Conservation (phyloP, 2,329 filamentous ascomycete genomes). For the Exophiala sp. region DNA sequence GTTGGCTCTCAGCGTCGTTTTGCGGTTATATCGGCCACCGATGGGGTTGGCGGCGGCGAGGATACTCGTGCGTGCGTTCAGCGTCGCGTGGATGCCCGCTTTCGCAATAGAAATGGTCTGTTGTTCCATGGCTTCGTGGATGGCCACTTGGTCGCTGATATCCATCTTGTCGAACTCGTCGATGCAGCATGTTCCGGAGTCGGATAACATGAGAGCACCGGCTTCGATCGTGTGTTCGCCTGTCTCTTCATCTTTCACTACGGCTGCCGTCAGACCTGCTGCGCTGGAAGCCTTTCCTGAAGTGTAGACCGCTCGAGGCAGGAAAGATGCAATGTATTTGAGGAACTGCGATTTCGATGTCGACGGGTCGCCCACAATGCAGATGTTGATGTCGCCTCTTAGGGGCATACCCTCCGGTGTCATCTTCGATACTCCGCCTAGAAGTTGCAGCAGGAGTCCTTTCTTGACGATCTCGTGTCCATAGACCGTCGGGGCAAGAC, state of each 20-base stretch:
- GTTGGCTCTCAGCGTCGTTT: slow-evolving; percentile 84
- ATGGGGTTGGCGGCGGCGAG: slow-evolving; percentile 95
- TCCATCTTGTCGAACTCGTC: slow-evolving; percentile 99
- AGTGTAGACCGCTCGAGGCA: slow-evolving; percentile 95
- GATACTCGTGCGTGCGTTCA: slow-evolving; percentile 92
- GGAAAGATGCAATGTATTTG: slow-evolving; percentile 85
- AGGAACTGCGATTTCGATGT: slow-evolving; percentile 98
- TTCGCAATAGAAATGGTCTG: slow-evolving; percentile 99
- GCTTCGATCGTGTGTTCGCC: slow-evolving; percentile 98
- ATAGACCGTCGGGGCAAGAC: slow-evolving; percentile 93
- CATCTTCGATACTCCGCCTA: slow-evolving; percentile 89
- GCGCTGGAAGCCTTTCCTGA: slow-evolving; percentile 96
- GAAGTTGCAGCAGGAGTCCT: slow-evolving; percentile 83
- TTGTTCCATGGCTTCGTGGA: slow-evolving; percentile 99
- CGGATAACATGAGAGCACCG: slow-evolving; percentile 91
- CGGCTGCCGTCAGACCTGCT: slow-evolving; percentile 91
- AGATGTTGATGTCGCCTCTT: slow-evolving; percentile 97
- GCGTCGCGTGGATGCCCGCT: slow-evolving; percentile 92
- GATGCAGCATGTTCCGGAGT: slow-evolving; percentile 96
- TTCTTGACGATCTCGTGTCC: slow-evolving; percentile 98
- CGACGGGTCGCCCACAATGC: slow-evolving; percentile 92
- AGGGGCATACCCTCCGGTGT: slow-evolving; percentile 93
- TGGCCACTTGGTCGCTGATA: slow-evolving; percentile 90
- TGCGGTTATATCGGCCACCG: slow-evolving; percentile 93
- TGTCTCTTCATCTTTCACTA: slow-evolving; percentile 96